Conservation (phyloP, 2,329 filamentous ascomycete genomes). For the Aureobasidium mangrovei region DNA sequence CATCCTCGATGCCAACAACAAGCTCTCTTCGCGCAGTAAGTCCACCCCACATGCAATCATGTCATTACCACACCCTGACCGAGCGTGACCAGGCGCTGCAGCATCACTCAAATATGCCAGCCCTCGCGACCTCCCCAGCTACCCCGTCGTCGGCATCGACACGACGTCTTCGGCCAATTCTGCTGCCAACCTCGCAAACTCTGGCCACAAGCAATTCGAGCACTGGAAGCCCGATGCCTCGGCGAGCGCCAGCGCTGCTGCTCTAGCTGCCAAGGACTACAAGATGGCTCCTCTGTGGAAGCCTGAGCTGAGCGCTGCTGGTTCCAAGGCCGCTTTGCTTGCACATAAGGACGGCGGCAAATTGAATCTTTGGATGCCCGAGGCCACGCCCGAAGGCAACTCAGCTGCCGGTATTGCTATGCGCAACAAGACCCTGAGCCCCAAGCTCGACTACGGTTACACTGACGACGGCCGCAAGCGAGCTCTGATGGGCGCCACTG, state of each 20-base stretch:
- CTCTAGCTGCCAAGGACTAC: conserved; percentile 51
- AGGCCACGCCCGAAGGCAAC: conserved; percentile 46
- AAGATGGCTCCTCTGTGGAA: conserved; percentile 55
- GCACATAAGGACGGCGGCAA: conserved; percentile 49
- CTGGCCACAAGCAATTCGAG: conserved; percentile 56
- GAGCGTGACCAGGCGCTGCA: conserved; percentile 43
- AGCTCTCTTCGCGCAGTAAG: conserved; percentile 50
- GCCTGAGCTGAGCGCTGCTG: conserved; percentile 54
- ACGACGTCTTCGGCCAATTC: conserved; percentile 57
- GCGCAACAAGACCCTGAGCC: conserved; percentile 41
- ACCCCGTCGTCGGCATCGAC: conserved; percentile 56
- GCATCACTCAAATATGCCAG: conserved; percentile 62
- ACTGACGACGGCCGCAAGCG: conserved; percentile 48
- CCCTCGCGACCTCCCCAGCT: conserved; percentile 65
- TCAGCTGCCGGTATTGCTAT: conserved; percentile 65
- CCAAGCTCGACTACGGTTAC: conserved; percentile 39
- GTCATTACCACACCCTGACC: conserved; percentile 17
- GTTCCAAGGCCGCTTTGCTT: conserved; percentile 65
- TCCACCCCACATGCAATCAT: conserved; percentile 5
- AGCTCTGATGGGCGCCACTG: conserved; percentile 67
- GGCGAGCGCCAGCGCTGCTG: conserved; percentile 52
- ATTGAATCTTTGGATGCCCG: conserved; percentile 44
- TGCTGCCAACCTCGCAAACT: conserved; percentile 66
- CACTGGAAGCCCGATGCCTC: conserved; percentile 57
- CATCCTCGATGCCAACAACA: conserved; percentile 44